These are phyloP conservation scores for Tetrahymena malaccensis DNA, from an alignment of 73 alveolate genomes.

Conservation along the genomic window DNA sequence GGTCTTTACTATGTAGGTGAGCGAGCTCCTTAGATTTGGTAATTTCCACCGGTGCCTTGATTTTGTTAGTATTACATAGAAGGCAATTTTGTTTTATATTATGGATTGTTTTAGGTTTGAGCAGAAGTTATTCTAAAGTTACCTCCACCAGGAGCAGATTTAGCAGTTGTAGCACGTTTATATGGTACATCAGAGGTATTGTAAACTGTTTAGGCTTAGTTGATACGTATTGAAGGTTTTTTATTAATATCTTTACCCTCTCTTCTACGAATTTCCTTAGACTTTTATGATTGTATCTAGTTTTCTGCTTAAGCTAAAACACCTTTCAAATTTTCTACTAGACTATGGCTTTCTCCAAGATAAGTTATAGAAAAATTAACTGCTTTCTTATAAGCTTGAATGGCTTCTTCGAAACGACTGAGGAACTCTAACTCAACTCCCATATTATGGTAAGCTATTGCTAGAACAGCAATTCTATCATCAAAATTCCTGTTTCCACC, in stretches of 20 bases:
- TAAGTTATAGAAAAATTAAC: conserved; percentile 55
- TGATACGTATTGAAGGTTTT: not conserved
- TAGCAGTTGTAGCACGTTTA: not conserved
- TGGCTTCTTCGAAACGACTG: conserved; percentile 58
- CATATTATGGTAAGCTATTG: conserved; percentile 76
- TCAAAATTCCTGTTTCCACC: conserved; percentile 44
- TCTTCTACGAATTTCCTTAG: conserved; percentile 11
- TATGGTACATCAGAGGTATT: not conserved
- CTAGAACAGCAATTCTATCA: conserved; percentile 72
- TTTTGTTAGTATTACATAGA: not conserved
- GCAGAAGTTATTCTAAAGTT: not conserved
- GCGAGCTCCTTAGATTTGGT: not conserved
- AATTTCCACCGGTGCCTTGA: not conserved
- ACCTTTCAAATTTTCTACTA: conserved; percentile 41
- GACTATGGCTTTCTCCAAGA: conserved; percentile 37
- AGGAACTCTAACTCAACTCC: conserved; percentile 80
- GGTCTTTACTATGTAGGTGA: not conserved
- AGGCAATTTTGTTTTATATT: not conserved
- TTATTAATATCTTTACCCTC: conserved; percentile 13
- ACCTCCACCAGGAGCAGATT: not conserved
- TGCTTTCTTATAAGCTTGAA: conserved; percentile 54
- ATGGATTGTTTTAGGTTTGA: not conserved
- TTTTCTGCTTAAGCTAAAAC: conserved; percentile 35
- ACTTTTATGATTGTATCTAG: conserved; percentile 11
- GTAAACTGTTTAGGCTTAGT: not conserved